Conservation (phyloP, 106 monocot species). For the Acorus gramineus region DNA sequence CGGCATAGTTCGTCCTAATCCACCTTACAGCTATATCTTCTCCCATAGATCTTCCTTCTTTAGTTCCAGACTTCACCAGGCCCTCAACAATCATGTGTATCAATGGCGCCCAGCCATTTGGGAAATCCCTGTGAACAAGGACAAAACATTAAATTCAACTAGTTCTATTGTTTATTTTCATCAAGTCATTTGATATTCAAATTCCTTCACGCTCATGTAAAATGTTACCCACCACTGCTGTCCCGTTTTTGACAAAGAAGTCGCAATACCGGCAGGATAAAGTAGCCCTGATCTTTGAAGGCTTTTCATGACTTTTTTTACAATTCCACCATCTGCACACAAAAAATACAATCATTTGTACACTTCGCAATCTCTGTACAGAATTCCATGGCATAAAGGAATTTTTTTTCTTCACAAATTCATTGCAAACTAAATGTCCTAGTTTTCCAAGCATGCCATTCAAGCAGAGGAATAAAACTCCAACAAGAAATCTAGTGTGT, state of each 20-base stretch:
- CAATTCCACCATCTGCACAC: conserved; percentile 12
- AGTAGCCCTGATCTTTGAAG: conserved; percentile 63
- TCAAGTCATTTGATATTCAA: no score
- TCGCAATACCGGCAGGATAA: conserved; percentile 56
- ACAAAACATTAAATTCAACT: no score
- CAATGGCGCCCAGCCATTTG: conserved; percentile 95
- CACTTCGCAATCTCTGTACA: no score
- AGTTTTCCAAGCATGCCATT: no score
- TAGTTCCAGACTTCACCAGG: conserved; percentile 35
- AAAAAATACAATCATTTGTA: neutral
- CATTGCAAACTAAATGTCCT: no score
- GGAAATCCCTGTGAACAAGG: conserved; percentile 62
- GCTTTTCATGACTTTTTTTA: conserved; percentile 49
- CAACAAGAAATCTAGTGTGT: no score
- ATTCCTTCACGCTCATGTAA: no score
- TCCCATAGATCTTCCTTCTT: conserved; percentile 48
- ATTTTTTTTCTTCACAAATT: no score
- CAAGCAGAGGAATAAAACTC: no score
- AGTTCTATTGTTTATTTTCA: no score
- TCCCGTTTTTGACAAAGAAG: conserved; percentile 60
- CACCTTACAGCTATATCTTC: conserved; percentile 77
- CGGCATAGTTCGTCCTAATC: conserved; percentile 81
- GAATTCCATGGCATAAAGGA: no score
- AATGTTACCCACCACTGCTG: conserved; percentile 65
- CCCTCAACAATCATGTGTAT: conserved; percentile 90